Percentiles rank a stretch among this genome's conserved stretches.
phyloP scores from a whole-genome alignment of 1,139 yeast genomes.

The Yamadazyma trypodendri region DNA sequence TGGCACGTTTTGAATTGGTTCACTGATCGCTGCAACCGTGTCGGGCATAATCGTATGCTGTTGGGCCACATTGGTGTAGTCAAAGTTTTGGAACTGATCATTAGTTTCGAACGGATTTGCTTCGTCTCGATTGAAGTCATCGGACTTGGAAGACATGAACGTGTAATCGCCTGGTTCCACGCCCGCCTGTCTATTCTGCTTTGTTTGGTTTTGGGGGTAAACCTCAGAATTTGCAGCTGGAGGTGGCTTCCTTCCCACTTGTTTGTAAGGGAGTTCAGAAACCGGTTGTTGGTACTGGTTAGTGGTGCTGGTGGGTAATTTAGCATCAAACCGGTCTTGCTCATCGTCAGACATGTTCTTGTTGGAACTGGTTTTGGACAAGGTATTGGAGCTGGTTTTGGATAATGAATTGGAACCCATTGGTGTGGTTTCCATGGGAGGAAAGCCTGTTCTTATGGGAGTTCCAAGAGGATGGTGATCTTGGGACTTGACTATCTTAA shows the following conservation, averaged over 20 bases:
- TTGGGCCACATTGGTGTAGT: slow-evolving; percentile 26
- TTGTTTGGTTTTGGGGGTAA: slow-evolving; percentile 5
- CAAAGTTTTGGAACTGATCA: slow-evolving; percentile 27
- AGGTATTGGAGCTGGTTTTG: slow-evolving; percentile 9
- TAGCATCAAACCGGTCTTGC: slow-evolving; percentile 18
- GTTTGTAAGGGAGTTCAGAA: slow-evolving; percentile 25
- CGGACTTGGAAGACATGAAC: slow-evolving; percentile 21
- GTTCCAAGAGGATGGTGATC: slow-evolving; percentile 2
- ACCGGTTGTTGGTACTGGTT: slow-evolving; percentile 35
- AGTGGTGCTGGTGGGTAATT: slow-evolving; percentile 37
- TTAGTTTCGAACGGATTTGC: slow-evolving; percentile 17
- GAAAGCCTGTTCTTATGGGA: slow-evolving; percentile 12
- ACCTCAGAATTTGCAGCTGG: no score
- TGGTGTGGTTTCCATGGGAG: slow-evolving; percentile 17
- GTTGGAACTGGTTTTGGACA: slow-evolving; percentile 4
- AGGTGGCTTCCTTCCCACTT: slow-evolving; percentile 25
- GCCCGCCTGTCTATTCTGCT: slow-evolving; percentile 11
- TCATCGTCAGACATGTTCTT: slow-evolving; percentile 26
- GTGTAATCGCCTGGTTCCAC: slow-evolving; percentile 21
- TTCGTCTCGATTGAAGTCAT: slow-evolving; percentile 11
- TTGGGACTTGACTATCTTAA: slow-evolving; percentile 6
- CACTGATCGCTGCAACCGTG: slow-evolving; percentile 8
- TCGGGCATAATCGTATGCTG: slow-evolving; percentile 8
- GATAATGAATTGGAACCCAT: slow-evolving; percentile 10
- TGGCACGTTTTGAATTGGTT: slow-evolving; percentile 5